Evolutionary conservation across 768 basidiomycete genomes (phyloP).

Genomic region (Amanita subjunquillea): DNA sequence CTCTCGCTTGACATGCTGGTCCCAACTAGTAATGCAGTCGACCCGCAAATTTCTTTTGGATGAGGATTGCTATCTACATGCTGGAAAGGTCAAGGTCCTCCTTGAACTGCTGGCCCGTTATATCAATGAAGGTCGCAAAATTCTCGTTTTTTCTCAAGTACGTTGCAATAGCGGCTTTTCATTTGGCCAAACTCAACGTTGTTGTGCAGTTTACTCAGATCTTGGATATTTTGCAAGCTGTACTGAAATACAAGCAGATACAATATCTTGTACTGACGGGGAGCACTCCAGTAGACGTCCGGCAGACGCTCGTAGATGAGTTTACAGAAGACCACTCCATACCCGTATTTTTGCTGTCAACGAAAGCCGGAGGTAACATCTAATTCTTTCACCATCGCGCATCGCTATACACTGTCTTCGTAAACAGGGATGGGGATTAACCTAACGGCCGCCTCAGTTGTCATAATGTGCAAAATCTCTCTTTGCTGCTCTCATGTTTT

Average conservation of each 20-base stretch:
- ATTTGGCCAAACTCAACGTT: neutral
- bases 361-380: conserved; percentile 67
- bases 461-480: conserved; percentile 60
- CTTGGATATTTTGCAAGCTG: conserved; percentile 81
- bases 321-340: conserved; percentile 86
- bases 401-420: conserved; percentile 2
- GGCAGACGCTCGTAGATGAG: conserved; percentile 91
- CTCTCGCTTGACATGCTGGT: neutral
- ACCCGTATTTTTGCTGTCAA: conserved; percentile 82
- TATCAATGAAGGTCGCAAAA: conserved; percentile 57
- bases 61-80: conserved; percentile 68
- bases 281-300: conserved; percentile 85
- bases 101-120: conserved; percentile 64
- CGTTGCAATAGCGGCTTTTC: conserved; percentile 9
- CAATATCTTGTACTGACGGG: conserved; percentile 85
- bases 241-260: conserved; percentile 62
- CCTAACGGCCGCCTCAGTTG: conserved; percentile 89
- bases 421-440: conserved; percentile 83
- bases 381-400: neutral
- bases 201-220: conserved; percentile 81
- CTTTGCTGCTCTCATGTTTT: neutral
- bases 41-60: conserved; percentile 67
- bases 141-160: conserved; percentile 93
- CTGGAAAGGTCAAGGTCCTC: conserved; percentile 79
- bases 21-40: conserved; percentile 31